These are phyloP conservation scores for Acorus gramineus DNA, from an alignment of 106 monocot genomes.

Conservation along the genomic window DNA sequence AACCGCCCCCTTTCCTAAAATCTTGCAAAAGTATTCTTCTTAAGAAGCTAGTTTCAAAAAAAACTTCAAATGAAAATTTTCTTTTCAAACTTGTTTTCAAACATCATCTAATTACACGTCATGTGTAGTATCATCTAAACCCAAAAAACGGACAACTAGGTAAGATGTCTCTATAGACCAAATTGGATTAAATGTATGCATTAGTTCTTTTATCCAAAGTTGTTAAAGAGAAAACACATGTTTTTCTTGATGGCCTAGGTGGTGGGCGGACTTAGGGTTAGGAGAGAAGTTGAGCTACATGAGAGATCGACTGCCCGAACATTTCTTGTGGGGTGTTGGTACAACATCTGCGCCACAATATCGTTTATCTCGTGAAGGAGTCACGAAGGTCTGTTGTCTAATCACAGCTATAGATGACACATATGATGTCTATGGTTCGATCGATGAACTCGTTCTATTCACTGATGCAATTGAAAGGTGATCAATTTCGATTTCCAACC, in stretches of 20 bases:
- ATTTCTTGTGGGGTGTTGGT: slow-evolving; percentile 20
- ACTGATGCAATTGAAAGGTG: slow-evolving; percentile 28
- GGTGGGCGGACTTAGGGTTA: slow-evolving; percentile 24
- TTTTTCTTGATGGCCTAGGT: slow-evolving; percentile 4
- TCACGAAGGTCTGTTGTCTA: slow-evolving; percentile 20
- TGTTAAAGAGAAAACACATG: no score
- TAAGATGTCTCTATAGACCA: no score
- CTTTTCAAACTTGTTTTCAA: no score
- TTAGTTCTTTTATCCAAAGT: no score
- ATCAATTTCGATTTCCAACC: neutral
- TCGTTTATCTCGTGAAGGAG: slow-evolving; percentile 13
- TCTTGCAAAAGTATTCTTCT: no score
- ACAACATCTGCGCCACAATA: slow-evolving; percentile 20
- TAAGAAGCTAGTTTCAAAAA: no score
- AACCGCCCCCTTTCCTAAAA: no score
- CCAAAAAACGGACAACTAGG: no score
- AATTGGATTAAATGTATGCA: no score
- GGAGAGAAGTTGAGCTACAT: slow-evolving; percentile 28
- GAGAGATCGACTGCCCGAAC: slow-evolving; percentile 33
- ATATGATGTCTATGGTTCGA: slow-evolving; percentile 36
- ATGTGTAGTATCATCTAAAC: no score
- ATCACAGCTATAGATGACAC: slow-evolving; percentile 30
- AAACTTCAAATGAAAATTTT: no score
- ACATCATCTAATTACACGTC: no score
- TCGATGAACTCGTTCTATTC: slow-evolving; percentile 39